These are phyloP conservation scores for Symbiodinium pilosum DNA, from an alignment of 73 alveolate species.

Conservation along the genomic window DNA sequence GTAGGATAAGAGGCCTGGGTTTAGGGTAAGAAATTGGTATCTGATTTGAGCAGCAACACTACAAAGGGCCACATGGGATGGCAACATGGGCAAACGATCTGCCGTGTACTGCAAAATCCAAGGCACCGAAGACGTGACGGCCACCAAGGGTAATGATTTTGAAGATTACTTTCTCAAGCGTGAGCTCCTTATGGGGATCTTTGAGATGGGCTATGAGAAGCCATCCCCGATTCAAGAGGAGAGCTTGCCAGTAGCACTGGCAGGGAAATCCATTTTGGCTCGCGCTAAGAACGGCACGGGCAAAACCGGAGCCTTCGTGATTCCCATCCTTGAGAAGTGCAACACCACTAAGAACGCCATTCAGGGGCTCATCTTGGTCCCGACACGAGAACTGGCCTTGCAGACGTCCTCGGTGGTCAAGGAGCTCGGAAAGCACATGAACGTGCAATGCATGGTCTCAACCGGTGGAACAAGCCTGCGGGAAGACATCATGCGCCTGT, in stretches of 20 bases:
- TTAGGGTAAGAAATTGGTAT: too few species aligned
- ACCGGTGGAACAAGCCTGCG: conserved; percentile 99
- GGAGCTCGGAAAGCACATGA: conserved; percentile 97
- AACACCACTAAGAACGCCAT: conserved; percentile 96
- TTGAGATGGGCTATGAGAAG: conserved; percentile 98
- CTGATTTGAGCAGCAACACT: too few species aligned
- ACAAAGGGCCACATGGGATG: too few species aligned
- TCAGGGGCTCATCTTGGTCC: conserved; percentile 98
- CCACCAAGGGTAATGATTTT: conserved; percentile 97
- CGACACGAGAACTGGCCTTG: conserved; percentile 98
- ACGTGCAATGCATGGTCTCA: conserved; percentile 99
- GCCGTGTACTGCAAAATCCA: neutral
- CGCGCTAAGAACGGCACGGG: conserved; percentile 98
- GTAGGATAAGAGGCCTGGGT: too few species aligned
- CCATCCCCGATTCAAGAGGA: conserved; percentile 99
- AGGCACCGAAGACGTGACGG: conserved; percentile 90
- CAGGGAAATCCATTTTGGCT: conserved; percentile 97
- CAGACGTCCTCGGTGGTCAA: conserved; percentile 98
- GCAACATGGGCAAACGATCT: too few species aligned
- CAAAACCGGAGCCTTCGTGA: conserved; percentile 95
- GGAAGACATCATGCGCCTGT: conserved; percentile 98
- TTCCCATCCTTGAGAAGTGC: conserved; percentile 97
- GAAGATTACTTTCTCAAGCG: conserved; percentile 97
- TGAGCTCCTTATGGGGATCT: conserved; percentile 97
- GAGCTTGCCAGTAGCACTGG: conserved; percentile 98